Percentiles rank a stretch among this genome's conserved stretches.
phyloP scores from a whole-genome alignment of 2,329 filamentous ascomycete genomes.

The Stachybotrys chartarum region DNA sequence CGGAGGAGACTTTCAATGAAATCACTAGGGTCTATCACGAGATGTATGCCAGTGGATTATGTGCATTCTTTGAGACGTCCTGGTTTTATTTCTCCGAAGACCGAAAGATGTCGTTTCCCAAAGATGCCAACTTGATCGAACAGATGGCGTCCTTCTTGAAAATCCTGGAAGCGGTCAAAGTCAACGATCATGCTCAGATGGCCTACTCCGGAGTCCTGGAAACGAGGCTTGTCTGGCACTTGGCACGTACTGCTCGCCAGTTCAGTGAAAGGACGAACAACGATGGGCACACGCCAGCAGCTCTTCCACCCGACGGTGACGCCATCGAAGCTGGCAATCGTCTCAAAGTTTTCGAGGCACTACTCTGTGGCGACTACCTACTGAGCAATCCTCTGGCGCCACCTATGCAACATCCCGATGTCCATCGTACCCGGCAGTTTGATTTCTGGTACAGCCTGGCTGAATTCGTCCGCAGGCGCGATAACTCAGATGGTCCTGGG shows the following conservation, averaged over 20 bases:
- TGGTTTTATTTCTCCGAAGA: constrained; percentile 63
- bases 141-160: constrained; percentile 61
- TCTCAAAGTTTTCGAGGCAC: constrained; percentile 66
- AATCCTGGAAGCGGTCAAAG: constrained; percentile 39
- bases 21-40: constrained; percentile 66
- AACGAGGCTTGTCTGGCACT: constrained; percentile 52
- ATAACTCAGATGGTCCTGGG: constrained; percentile 41
- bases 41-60: constrained; percentile 68
- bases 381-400: constrained; percentile 46
- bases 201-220: constrained; percentile 47
- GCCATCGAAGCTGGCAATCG: constrained; percentile 59
- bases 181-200: constrained; percentile 45
- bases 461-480: constrained; percentile 52
- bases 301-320: constrained; percentile 48
- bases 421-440: constrained; percentile 54
- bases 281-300: constrained; percentile 14
- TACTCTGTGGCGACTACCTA: constrained; percentile 67
- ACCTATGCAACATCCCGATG: constrained; percentile 42
- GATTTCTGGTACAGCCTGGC: constrained; percentile 80
- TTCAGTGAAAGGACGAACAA: constrained; percentile 26
- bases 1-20: constrained; percentile 51
- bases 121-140: constrained; percentile 52
- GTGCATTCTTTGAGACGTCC: constrained; percentile 70
- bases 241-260: constrained; percentile 43
- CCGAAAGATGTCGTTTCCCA: constrained; percentile 34